A percentile compares a stretch with the other conserved stretches of the same genome.
Conservation (phyloP, 768 basidiomycete species). For the Leccinum obscurum region DNA sequence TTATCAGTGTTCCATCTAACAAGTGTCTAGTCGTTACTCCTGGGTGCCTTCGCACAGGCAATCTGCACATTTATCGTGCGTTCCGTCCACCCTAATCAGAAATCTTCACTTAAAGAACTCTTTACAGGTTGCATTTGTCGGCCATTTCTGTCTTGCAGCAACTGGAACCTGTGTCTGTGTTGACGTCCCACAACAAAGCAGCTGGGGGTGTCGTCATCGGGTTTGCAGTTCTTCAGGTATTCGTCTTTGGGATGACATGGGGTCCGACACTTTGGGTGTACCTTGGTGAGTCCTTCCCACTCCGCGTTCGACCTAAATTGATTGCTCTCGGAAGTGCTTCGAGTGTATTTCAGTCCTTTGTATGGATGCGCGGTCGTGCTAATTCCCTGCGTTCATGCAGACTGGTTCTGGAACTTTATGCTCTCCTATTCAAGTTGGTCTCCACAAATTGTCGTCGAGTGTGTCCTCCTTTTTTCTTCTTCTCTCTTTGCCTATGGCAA, state of each 20-base stretch:
- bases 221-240: constrained; percentile 77
- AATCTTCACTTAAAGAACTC: not conserved
- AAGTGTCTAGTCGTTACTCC: constrained; percentile 57
- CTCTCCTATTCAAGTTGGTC: constrained; percentile 60
- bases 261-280: constrained; percentile 77
- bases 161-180: constrained; percentile 42
- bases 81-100: not conserved
- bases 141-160: constrained; percentile 65
- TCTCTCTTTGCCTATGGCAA: not conserved
- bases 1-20: not conserved
- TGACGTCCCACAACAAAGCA: constrained; percentile 56
- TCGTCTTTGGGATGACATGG: constrained; percentile 73
- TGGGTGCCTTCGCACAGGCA: constrained; percentile 61
- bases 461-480: constrained; percentile 13
- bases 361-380: constrained; percentile 6
- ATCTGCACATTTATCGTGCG: constrained; percentile 60
- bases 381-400: constrained; percentile 18
- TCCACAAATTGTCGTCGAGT: constrained; percentile 61
- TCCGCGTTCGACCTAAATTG: constrained; percentile 73
- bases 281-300: constrained; percentile 78
- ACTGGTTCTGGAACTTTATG: constrained; percentile 78
- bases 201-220: constrained; percentile 71
- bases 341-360: constrained; percentile 30
- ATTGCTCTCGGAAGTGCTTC: constrained; percentile 73
- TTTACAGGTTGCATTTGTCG: constrained; percentile 63